These are phyloP conservation scores for Dothideomycetes sp. DNA, from an alignment of 2,329 filamentous ascomycete genomes.

Conservation along the genomic window DNA sequence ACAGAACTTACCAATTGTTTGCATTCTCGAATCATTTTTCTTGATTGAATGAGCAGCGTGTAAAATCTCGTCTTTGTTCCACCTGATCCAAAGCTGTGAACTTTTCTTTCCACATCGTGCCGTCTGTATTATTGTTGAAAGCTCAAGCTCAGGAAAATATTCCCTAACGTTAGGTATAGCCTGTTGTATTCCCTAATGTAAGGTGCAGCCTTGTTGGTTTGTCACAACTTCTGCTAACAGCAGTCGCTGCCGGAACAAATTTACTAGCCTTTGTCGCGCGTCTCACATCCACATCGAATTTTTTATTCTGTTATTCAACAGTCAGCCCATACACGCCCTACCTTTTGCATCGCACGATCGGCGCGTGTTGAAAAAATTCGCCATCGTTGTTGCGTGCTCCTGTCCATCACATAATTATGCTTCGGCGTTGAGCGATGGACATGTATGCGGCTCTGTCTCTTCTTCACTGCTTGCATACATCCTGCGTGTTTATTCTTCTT, in stretches of 20 bases:
- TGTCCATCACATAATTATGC: too few species aligned
- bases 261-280: too few species aligned
- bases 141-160: conserved; percentile 4
- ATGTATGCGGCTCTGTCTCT: too few species aligned
- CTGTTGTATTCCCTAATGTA: conserved; percentile 7
- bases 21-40: neutral
- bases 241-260: conserved; percentile 11
- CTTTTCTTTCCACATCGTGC: conserved; percentile 7
- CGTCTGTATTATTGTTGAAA: conserved; percentile 1
- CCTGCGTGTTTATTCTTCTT: too few species aligned
- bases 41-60: neutral
- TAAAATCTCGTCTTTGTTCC: neutral
- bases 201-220: conserved; percentile 8
- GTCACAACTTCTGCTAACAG: conserved; percentile 5
- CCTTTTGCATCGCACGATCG: too few species aligned
- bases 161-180: conserved; percentile 10
- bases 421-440: too few species aligned
- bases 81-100: neutral
- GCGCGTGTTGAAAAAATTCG: too few species aligned
- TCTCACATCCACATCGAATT: too few species aligned
- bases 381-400: too few species aligned
- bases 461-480: too few species aligned
- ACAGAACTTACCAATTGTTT: neutral
- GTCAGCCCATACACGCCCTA: too few species aligned
- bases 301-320: too few species aligned